Percentiles rank a stretch among this genome's conserved stretches.
These are phyloP conservation scores for Sutorius eximius DNA, from an alignment of 1,284 basidiomycete species.

Conservation along the genomic window DNA sequence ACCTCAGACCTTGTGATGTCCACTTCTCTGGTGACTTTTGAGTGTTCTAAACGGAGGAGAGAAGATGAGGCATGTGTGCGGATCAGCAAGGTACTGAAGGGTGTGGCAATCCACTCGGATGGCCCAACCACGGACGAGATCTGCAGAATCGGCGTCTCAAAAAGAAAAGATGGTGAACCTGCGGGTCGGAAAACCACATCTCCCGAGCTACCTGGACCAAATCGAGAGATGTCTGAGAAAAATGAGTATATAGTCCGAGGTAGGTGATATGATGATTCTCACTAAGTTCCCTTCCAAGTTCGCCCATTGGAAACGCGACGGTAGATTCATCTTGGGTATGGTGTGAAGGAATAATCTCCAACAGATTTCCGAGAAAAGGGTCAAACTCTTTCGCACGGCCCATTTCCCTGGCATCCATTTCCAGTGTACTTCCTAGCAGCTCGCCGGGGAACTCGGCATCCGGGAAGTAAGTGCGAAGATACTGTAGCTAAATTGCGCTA, in stretches of 20 bases:
- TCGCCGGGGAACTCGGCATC: constrained; percentile 69
- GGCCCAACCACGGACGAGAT: constrained; percentile 21
- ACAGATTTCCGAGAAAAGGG: constrained; percentile 52
- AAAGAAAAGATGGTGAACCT: constrained; percentile 35
- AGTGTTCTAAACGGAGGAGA: constrained; percentile 23
- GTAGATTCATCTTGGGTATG: constrained; percentile 33
- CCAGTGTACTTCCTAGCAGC: constrained; percentile 56
- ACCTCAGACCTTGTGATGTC: constrained; percentile 42
- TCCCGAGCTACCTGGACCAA: constrained; percentile 32
- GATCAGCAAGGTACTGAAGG: constrained; percentile 30
- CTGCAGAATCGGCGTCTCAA: constrained; percentile 37
- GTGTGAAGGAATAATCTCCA: constrained; percentile 42
- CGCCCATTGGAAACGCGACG: constrained; percentile 63
- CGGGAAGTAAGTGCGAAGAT: constrained; percentile 64
- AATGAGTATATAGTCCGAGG: constrained; percentile 6
- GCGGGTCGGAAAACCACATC: constrained; percentile 43
- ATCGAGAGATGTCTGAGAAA: constrained; percentile 50
- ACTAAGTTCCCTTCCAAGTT: constrained; percentile 60
- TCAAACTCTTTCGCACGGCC: constrained; percentile 48
- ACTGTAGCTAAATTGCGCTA: constrained; percentile 51
- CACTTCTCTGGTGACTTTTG: constrained; percentile 32
- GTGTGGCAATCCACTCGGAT: constrained; percentile 24
- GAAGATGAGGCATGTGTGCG: constrained; percentile 34
- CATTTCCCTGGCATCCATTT: constrained; percentile 41
- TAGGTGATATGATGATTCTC: constrained; percentile 23